Evolutionary conservation across 441 rosid genomes (phyloP), one percentile per base, ranked within the genome.

Genomic region (Hura crepitans): DNA sequence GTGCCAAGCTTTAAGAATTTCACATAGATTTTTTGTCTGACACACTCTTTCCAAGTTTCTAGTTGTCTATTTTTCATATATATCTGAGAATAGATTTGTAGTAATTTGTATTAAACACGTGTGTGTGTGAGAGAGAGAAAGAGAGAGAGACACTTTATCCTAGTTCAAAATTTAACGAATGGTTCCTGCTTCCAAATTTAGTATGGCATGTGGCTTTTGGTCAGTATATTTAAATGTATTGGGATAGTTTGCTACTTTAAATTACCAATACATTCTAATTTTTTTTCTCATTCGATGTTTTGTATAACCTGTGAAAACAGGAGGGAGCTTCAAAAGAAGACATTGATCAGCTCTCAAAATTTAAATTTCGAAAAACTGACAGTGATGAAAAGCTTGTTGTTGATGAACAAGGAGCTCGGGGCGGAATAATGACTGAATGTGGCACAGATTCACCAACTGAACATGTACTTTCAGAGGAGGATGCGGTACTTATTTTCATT

Each of bases 251-350:
- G 20, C 1, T 58, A 45, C 12, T 45, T 10, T 8, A 15, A 22
- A 33, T 31, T 30, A 30, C 2, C 25, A 13, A 15, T 50, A 0
- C 18, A 54, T 35, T 45, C 73, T 33, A 33, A 2, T 46, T 31
- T 17, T 25, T 23, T 28, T n/a, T n/a, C n/a, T 22, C 23, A 64
- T 60, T 33, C 33, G 28, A 70, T 47, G 53, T 58, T 62, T 15
- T 27, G 43, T 11, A 13, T 35, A 65, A 72, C 50, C 25, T 60
- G 68, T 69, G 33, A 39, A 74, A 80, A 61, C 89, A 95, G 99
- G 97, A 89, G 81, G 98, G 98, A 81, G 98, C 99, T 57, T 81
- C 98, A 7, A 90, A 81, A 72, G 96, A 88, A 73, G 99, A 95
- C 73, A 88, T 95, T 59, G 99, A 95, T 22, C 89, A 83, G 79